A percentile compares a stretch with the other conserved stretches of the same genome.
Evolutionary conservation across 805 yeast species (phyloP).

Genomic region (Lachancea sp.): DNA sequence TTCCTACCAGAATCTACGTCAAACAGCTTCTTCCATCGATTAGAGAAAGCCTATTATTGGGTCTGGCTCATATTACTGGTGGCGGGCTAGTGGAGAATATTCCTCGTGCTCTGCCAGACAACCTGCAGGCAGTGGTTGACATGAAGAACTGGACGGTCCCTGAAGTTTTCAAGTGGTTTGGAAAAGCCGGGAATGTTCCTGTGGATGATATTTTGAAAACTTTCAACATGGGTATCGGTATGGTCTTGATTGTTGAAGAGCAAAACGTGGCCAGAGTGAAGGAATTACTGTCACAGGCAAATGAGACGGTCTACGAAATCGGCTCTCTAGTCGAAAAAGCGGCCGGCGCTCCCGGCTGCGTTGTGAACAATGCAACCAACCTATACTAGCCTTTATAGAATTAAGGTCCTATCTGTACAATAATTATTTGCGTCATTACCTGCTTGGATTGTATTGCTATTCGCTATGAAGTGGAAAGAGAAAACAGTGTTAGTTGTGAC

Average conservation of each 20-base stretch:
- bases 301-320: constrained; percentile 69
- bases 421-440: background rate
- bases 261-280: constrained; percentile 56
- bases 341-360: constrained; percentile 52
- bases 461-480: background rate
- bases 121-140: constrained; percentile 76
- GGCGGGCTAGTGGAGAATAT: constrained; percentile 96
- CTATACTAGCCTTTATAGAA: constrained; percentile 19
- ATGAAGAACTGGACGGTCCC: constrained; percentile 78
- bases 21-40: constrained; percentile 78
- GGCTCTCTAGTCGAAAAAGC: constrained; percentile 51
- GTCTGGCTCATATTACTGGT: constrained; percentile 96
- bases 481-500: background rate
- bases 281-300: constrained; percentile 49
- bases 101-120: constrained; percentile 85
- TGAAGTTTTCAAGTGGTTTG: constrained; percentile 89
- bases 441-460: background rate
- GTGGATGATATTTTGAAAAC: constrained; percentile 79
- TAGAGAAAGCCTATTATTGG: constrained; percentile 61
- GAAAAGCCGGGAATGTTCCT: constrained; percentile 86
- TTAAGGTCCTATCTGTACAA: background rate
- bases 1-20: constrained; percentile 93
- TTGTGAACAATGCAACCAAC: constrained; percentile 40
- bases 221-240: constrained; percentile 93
- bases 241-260: constrained; percentile 78